Percentiles rank a stretch among this genome's conserved stretches.
These are phyloP conservation scores for Trichoderma oligosporum DNA, from an alignment of 2,329 filamentous ascomycete genomes.

Conservation along the genomic window DNA sequence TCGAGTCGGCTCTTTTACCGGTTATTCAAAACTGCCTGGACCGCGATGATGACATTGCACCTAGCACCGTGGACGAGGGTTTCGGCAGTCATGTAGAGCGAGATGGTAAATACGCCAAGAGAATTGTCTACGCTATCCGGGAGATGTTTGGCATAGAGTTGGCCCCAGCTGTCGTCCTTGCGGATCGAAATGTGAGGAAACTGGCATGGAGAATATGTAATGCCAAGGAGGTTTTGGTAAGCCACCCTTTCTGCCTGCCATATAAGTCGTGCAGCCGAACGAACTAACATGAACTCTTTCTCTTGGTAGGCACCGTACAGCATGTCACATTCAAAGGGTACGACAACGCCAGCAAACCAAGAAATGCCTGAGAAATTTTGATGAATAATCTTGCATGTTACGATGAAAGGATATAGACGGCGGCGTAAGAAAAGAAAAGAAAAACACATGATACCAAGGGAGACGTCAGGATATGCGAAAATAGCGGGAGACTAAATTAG, in stretches of 20 bases:
- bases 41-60: slow-evolving; percentile 84
- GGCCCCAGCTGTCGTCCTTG: slow-evolving; percentile 83
- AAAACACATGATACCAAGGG: slow-evolving; percentile 9
- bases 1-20: slow-evolving; percentile 75
- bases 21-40: slow-evolving; percentile 91
- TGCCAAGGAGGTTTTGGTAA: slow-evolving; percentile 71
- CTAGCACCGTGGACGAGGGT: slow-evolving; percentile 69
- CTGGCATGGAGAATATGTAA: slow-evolving; percentile 93
- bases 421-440: background rate
- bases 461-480: slow-evolving; percentile 14
- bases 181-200: slow-evolving; percentile 86
- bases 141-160: slow-evolving; percentile 98
- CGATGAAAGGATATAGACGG: background rate
- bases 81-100: slow-evolving; percentile 84
- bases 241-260: slow-evolving; percentile 9
- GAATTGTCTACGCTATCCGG: slow-evolving; percentile 89
- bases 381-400: background rate
- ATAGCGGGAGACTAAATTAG: background rate
- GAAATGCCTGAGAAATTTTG: slow-evolving; percentile 31
- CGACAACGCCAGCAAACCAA: slow-evolving; percentile 53
- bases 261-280: background rate
- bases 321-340: slow-evolving; percentile 62
- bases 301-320: slow-evolving; percentile 65
- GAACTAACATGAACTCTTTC: background rate
- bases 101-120: slow-evolving; percentile 81